Base-by-base conservation (phyloP, 306 rosid genomes). In the Malus fusca region DNA sequence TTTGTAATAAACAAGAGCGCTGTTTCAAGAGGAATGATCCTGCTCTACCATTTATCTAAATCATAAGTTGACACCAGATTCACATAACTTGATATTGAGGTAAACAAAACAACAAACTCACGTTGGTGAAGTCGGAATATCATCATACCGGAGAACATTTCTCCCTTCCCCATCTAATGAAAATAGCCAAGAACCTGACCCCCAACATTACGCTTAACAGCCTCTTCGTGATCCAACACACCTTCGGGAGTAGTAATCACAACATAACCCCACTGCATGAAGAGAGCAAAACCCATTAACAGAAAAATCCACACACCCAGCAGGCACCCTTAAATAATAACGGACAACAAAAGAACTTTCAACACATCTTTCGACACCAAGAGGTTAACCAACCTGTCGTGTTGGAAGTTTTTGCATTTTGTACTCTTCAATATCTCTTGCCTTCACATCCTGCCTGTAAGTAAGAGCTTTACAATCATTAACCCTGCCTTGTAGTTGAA, bases 141-240 rank as follows among this genome's bases (percentile, higher is more conserved):
- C 71, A 67, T 33, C 48, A 30, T 63, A 21, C 68, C 11, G 31
- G 46, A 17, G 52, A 68, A 40, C 44, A 13, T 30, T 21, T 70
- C 11, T 37, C 40, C 43, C 46, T 55, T 64, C 2, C 4, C 59
- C 74, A 59, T 40, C 51, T 40, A 94, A 80, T 91, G 96, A 87
- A 91, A 90, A 77, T 87, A 92, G 71, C 93, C 96, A 78, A 89
- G 91, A 82, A 91, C 92, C 84, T 91, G 97, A 69, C 97, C 95
- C 13, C 95, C 88, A 69, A 85, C 97, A 46, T 92, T 90, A 73
- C 86, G 82, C 69, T 40, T 83, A 5, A 88, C 77, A 26, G 97
- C 96, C 85, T 89, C 97, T 83, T 95, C 98, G 64, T 95, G 97
- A 85, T 95, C 98, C 92, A 95, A 82, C 82, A 95, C 84, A 67